Conservation (phyloP, 2,329 filamentous ascomycete species). For the Mycosphaerelloides madeirae region DNA sequence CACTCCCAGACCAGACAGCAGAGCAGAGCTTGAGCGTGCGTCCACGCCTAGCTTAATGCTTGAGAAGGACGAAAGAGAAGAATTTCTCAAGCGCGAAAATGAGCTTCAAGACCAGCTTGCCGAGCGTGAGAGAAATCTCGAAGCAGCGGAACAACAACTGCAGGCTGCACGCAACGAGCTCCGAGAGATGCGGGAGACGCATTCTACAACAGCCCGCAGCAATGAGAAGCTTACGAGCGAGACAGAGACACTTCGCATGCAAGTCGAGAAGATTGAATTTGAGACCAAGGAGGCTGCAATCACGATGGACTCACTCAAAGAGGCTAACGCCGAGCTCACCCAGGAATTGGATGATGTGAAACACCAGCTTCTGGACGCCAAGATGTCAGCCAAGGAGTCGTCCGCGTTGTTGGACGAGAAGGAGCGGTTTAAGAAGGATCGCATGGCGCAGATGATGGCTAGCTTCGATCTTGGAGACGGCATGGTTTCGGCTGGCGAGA, state of each 20-base stretch:
- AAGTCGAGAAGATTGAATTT: slow-evolving; percentile 89
- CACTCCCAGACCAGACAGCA: slow-evolving; percentile 55
- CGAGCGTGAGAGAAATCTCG: slow-evolving; percentile 81
- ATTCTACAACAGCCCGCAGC: slow-evolving; percentile 75
- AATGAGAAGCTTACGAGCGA: slow-evolving; percentile 83
- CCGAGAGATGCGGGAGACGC: slow-evolving; percentile 76
- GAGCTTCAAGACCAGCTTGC: slow-evolving; percentile 95
- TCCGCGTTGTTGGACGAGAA: slow-evolving; percentile 89
- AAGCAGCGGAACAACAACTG: slow-evolving; percentile 72
- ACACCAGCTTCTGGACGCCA: slow-evolving; percentile 89
- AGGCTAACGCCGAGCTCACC: slow-evolving; percentile 90
- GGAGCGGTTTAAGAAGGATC: slow-evolving; percentile 97
- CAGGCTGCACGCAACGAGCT: slow-evolving; percentile 84
- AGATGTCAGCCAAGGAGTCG: slow-evolving; percentile 94
- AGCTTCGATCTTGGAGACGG: slow-evolving; percentile 92
- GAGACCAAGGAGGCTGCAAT: slow-evolving; percentile 96
- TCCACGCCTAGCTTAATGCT: slow-evolving; percentile 82
- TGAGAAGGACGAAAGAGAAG: slow-evolving; percentile 94
- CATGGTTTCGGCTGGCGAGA: slow-evolving; percentile 89
- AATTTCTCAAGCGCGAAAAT: slow-evolving; percentile 91
- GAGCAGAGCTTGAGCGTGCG: slow-evolving; percentile 69
- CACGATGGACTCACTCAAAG: slow-evolving; percentile 95
- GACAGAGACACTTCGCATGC: slow-evolving; percentile 92
- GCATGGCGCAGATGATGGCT: slow-evolving; percentile 99
- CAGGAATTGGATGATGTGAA: slow-evolving; percentile 90